A percentile compares a stretch with the other conserved stretches of the same genome.
Conservation (phyloP, 1,139 yeast species). For the Candida tropicalis region DNA sequence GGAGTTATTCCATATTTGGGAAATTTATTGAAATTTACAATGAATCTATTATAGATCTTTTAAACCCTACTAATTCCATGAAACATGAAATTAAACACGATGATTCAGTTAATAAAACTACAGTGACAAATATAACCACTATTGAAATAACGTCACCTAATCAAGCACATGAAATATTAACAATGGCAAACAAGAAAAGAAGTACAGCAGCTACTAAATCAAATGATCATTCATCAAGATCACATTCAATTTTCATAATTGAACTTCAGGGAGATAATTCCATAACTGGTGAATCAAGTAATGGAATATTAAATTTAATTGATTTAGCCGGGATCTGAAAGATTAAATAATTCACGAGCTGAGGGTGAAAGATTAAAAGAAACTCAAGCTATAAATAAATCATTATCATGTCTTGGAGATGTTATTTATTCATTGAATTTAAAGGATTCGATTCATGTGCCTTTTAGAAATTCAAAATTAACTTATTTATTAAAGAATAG, state of each 20-base stretch:
- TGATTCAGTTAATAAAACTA: constrained; percentile 50
- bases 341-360: constrained; percentile 75
- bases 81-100: constrained; percentile 81
- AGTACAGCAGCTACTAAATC: constrained; percentile 83
- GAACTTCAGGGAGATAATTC: constrained; percentile 57
- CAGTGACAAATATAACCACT: constrained; percentile 60
- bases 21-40: constrained; percentile 91
- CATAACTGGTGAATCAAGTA: constrained; percentile 43
- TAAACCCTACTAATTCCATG: constrained; percentile 30
- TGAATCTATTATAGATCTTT: constrained; percentile 73
- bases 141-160: constrained; percentile 49
- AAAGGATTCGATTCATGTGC: constrained; percentile 41
- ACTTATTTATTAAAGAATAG: constrained; percentile 86
- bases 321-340: constrained; percentile 91
- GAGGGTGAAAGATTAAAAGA: constrained; percentile 82
- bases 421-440: constrained; percentile 75
- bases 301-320: constrained; percentile 71
- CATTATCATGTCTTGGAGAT: constrained; percentile 87
- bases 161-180: constrained; percentile 55
- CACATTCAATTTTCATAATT: constrained; percentile 73
- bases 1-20: constrained; percentile 69
- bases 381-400: constrained; percentile 87
- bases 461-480: constrained; percentile 60
- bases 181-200: constrained; percentile 60
- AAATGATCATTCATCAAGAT: constrained; percentile 75